Evolutionary conservation across 371 early-diverging fungal genomes (phyloP).

Genomic region (Lichtheimia hyalospora): DNA sequence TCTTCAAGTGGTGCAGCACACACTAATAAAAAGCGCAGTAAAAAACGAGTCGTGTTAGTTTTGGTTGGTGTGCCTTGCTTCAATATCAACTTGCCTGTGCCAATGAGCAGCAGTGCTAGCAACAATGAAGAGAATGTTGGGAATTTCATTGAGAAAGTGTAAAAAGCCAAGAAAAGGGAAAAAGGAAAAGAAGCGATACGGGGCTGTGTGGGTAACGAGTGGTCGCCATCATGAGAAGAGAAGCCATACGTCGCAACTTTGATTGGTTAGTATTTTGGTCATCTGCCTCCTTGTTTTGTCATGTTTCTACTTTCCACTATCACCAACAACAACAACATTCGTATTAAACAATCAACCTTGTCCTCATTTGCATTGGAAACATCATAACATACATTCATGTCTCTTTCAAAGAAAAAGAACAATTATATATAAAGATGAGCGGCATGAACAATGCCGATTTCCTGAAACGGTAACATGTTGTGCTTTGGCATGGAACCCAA

Average conservation of each 20-base stretch:
- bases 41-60: neutral
- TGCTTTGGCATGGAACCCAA: too few relatives aligned
- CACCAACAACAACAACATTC: neutral
- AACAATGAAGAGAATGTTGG: neutral
- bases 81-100: neutral
- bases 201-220: neutral
- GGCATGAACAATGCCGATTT: too few relatives aligned
- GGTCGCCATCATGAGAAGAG: neutral
- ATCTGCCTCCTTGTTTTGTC: neutral
- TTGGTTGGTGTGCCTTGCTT: neutral
- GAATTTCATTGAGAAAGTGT: neutral
- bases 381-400: neutral
- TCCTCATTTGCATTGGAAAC: neutral
- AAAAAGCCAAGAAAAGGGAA: neutral
- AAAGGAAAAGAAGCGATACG: neutral
- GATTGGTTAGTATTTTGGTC: conserved; percentile 1
- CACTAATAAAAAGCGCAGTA: neutral
- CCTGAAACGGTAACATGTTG: too few relatives aligned
- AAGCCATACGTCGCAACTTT: neutral
- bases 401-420: neutral
- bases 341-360: neutral
- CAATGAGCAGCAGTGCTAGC: neutral
- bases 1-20: conserved; percentile 47
- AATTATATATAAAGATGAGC: too few relatives aligned
- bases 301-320: neutral